Evolutionary conservation across 2,329 filamentous ascomycete genomes (phyloP), one percentile per base, ranked within the genome.

Genomic region (Phaeosphaeriaceae sp.): DNA sequence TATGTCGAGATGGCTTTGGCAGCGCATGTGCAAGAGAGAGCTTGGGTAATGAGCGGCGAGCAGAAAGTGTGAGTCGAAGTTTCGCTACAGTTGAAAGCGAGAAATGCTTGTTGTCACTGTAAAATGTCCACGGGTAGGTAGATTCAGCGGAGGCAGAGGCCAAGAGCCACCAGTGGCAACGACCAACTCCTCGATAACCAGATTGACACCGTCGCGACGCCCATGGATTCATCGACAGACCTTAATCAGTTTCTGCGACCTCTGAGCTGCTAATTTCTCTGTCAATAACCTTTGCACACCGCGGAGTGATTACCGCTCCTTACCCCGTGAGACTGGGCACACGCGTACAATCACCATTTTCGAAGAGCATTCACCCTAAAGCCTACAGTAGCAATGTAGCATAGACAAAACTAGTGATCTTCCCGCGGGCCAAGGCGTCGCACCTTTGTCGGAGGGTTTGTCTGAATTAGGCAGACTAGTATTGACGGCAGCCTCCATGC

Each of bases 361-460:
- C 42, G 55, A 60, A 42, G 54, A 56, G 47, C 56, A 51, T 43
- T 46, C 36, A 43, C 23, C 23, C 43, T 51, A 42, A 50, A 48
- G 46, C 41, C 42, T 45, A 41, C 47, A 44, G 17, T 30, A 40
- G 41, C 46, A 34, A 46, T 46, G 48, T 34, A 39, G 46, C 40
- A 30, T 39, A 33, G 38, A 43, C 30, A 37, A 16, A 32, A 35
- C 18, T n/a, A 46, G 44, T 39, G 42, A 34, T 33, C 44, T 53
- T 41, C 35, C 45, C 34, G 51, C 35, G 32, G 43, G 56, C 58
- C 58, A 66, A 64, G 64, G 54, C 48, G 68, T 72, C 67, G 62
- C 68, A 71, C 57, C 60, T 68, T 39, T 60, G 65, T 61, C 54
- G 52, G 60, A 66, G 50, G 50, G 50, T 40, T 44, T 52, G 46